These are phyloP conservation scores for Cladophialophora exuberans DNA, from an alignment of 2,329 filamentous ascomycete species.

Conservation along the genomic window DNA sequence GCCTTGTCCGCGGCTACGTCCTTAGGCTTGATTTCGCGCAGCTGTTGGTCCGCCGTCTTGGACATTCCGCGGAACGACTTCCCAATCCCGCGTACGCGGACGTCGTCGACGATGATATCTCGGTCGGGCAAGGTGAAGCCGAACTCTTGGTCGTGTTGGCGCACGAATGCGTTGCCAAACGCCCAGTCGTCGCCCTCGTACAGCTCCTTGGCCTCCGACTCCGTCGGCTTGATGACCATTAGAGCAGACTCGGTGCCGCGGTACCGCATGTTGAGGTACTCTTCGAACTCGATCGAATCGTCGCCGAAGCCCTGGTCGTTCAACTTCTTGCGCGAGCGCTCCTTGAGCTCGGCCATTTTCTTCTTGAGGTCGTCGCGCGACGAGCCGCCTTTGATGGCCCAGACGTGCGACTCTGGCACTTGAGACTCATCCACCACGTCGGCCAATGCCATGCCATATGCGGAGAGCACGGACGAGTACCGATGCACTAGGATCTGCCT, in stretches of 20 bases:
- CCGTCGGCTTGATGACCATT: constrained; percentile 78
- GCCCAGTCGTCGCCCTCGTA: constrained; percentile 73
- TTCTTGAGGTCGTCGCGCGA: constrained; percentile 65
- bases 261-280: constrained; percentile 94
- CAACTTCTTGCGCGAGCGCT: constrained; percentile 70
- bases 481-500: constrained; percentile 83
- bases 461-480: constrained; percentile 89
- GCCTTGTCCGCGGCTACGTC: constrained; percentile 63
- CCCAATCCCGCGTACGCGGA: constrained; percentile 83
- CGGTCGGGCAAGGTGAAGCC: constrained; percentile 84
- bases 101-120: constrained; percentile 88
- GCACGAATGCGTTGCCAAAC: constrained; percentile 81
- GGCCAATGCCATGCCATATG: constrained; percentile 89
- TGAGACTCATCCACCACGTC: constrained; percentile 92
- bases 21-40: constrained; percentile 68
- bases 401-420: constrained; percentile 59
- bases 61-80: constrained; percentile 81
- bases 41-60: constrained; percentile 81
- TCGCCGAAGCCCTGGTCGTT: constrained; percentile 78
- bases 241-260: constrained; percentile 87
- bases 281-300: constrained; percentile 77
- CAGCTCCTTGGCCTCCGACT: constrained; percentile 62
- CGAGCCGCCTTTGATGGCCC: constrained; percentile 61
- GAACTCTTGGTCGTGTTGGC: constrained; percentile 89
- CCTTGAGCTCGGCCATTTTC: constrained; percentile 79